These are phyloP conservation scores for Conidiobolus incongruus DNA, from an alignment of 371 early-diverging fungal species.

Conservation along the genomic window DNA sequence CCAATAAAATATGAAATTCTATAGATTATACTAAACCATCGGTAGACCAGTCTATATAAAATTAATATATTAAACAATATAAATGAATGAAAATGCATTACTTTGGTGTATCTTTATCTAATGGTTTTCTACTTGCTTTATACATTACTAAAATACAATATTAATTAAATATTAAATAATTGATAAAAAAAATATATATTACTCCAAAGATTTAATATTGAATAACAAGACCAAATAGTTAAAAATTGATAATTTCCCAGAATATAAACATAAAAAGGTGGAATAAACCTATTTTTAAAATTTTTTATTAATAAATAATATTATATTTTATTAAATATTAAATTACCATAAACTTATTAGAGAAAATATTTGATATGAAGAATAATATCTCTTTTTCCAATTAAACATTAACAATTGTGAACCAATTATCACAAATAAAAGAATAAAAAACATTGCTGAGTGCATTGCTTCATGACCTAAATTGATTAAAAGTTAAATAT, in stretches of 20 bases:
- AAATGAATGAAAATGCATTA: conserved; percentile 6
- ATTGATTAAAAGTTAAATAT: no score
- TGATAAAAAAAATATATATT: not conserved
- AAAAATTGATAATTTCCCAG: conserved; percentile 10
- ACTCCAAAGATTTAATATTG: not conserved
- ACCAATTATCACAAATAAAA: conserved; percentile 36
- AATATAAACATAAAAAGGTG: conserved; percentile 5
- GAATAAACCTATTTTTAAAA: conserved; percentile 5
- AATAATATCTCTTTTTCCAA: conserved; percentile 57
- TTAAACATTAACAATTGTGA: conserved; percentile 47
- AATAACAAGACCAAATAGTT: conserved; percentile 15
- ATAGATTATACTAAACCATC: conserved; percentile 37
- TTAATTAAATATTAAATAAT: not conserved
- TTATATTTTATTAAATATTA: not conserved
- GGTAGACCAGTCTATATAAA: conserved; percentile 29
- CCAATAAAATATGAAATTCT: conserved; percentile 36
- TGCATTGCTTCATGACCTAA: conserved; percentile 8
- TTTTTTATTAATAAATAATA: not conserved
- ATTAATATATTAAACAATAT: not conserved
- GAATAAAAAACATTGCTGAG: conserved; percentile 42
- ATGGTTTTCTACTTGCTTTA: conserved; percentile 21
- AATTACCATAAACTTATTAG: conserved; percentile 51
- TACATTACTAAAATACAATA: conserved; percentile 5
- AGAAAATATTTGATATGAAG: conserved; percentile 49
- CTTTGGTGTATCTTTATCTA: conserved; percentile 37